These are phyloP conservation scores for Fomitopsis serialis DNA, from an alignment of 768 basidiomycete genomes.

Conservation along the genomic window DNA sequence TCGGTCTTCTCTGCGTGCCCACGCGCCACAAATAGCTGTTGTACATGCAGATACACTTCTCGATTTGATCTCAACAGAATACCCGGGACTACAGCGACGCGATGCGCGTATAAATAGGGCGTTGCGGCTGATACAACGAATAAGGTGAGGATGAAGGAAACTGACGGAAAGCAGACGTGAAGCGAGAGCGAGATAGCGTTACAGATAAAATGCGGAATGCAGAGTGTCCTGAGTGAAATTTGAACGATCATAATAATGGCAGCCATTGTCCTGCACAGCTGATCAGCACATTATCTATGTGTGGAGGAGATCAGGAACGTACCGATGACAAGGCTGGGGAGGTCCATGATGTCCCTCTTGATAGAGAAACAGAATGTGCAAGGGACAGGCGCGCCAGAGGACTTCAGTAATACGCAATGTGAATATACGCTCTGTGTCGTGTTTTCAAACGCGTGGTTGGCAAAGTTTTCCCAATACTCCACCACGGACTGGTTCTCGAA, in stretches of 20 bases:
- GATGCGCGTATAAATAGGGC: background rate
- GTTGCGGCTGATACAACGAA: background rate
- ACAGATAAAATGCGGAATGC: background rate
- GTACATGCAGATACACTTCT: background rate
- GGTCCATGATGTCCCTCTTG: constrained; percentile 85
- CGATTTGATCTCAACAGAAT: background rate
- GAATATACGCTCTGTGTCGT: constrained; percentile 94
- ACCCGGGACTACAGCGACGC: background rate
- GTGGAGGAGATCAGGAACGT: constrained; percentile 17
- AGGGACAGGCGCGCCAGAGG: constrained; percentile 77
- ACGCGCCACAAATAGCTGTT: background rate
- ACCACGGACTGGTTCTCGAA: constrained; percentile 96
- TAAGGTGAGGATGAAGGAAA: background rate
- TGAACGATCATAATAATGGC: constrained; percentile 52
- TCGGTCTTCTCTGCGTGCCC: constrained; percentile 1
- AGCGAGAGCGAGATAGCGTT: constrained; percentile 4
- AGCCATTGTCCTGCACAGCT: constrained; percentile 72
- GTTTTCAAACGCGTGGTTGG: constrained; percentile 95
- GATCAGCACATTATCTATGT: background rate
- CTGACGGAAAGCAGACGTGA: background rate
- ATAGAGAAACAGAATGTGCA: constrained; percentile 97
- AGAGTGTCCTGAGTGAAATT: background rate
- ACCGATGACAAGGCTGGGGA: constrained; percentile 88
- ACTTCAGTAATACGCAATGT: constrained; percentile 85
- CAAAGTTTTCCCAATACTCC: constrained; percentile 96